Percentiles rank a stretch among this genome's conserved stretches.
Conservation (phyloP, 768 basidiomycete species). For the Boletus rubescentipes region DNA sequence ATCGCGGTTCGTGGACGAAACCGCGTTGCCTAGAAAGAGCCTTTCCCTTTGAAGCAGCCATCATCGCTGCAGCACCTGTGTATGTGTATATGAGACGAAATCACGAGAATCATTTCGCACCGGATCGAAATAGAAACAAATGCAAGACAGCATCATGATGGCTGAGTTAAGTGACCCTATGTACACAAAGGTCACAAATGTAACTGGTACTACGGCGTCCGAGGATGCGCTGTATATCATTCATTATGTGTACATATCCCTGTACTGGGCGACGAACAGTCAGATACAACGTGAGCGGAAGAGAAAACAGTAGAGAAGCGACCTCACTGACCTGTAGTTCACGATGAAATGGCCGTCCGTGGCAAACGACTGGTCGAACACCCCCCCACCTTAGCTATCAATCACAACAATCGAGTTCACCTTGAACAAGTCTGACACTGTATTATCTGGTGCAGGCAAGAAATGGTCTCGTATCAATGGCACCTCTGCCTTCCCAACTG, state of each 20-base stretch:
- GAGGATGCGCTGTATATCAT: background rate
- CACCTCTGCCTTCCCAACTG: conserved; percentile 84
- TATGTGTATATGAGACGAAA: background rate
- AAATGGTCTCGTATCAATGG: conserved; percentile 63
- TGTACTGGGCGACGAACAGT: conserved; percentile 38
- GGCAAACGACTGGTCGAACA: conserved; percentile 64
- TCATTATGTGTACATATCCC: background rate
- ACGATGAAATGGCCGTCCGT: conserved; percentile 90
- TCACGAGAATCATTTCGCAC: conserved; percentile 3
- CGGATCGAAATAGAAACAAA: background rate
- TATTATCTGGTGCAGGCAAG: conserved; percentile 75
- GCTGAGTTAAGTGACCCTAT: background rate
- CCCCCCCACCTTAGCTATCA: background rate
- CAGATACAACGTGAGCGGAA: background rate
- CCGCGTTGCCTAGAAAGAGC: background rate
- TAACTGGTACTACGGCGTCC: background rate
- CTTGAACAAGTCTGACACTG: conserved; percentile 68
- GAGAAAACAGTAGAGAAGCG: too few relatives aligned
- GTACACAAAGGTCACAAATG: background rate
- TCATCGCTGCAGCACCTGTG: background rate
- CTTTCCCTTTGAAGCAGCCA: background rate
- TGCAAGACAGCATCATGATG: background rate
- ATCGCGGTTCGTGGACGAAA: background rate
- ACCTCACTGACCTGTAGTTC: conserved; percentile 70
- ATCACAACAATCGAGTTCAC: conserved; percentile 19